Evolutionary conservation across 768 basidiomycete species (phyloP).

Genomic region (Suillus subaureus): DNA sequence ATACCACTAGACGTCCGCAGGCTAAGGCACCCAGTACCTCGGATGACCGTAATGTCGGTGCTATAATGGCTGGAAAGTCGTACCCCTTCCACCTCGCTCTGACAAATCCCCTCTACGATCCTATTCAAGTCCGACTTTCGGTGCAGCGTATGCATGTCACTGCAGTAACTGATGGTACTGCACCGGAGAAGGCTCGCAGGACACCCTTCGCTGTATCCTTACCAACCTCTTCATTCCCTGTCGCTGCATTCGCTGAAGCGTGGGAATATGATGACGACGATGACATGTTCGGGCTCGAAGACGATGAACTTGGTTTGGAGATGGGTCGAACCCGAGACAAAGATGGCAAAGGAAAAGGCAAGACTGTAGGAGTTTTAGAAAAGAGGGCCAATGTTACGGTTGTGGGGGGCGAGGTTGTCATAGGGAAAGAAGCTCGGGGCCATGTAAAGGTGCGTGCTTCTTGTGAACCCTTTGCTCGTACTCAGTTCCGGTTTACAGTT

Average conservation of each 20-base stretch:
- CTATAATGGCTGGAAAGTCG: slow-evolving; percentile 74
- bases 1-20: slow-evolving; percentile 36
- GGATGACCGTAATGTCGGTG: slow-evolving; percentile 39
- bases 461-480: not conserved
- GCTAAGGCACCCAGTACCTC: slow-evolving; percentile 38
- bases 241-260: slow-evolving; percentile 91
- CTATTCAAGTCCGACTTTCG: slow-evolving; percentile 87
- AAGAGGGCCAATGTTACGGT: slow-evolving; percentile 87
- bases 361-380: slow-evolving; percentile 82
- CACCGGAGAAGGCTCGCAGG: slow-evolving; percentile 58
- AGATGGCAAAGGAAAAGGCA: slow-evolving; percentile 47
- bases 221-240: slow-evolving; percentile 75
- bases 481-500: slow-evolving; percentile 54
- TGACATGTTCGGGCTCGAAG: slow-evolving; percentile 65
- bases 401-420: slow-evolving; percentile 85
- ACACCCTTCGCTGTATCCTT: slow-evolving; percentile 82
- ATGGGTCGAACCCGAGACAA: slow-evolving; percentile 46
- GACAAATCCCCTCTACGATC: slow-evolving; percentile 95
- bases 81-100: slow-evolving; percentile 90
- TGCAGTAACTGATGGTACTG: slow-evolving; percentile 41
- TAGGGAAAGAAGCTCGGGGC: slow-evolving; percentile 78
- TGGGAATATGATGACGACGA: slow-evolving; percentile 99
- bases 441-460: slow-evolving; percentile 67
- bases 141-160: slow-evolving; percentile 69
- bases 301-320: slow-evolving; percentile 39